Conservation (phyloP, 352 stramenopile genomes). For the Phytophthora pisi region DNA sequence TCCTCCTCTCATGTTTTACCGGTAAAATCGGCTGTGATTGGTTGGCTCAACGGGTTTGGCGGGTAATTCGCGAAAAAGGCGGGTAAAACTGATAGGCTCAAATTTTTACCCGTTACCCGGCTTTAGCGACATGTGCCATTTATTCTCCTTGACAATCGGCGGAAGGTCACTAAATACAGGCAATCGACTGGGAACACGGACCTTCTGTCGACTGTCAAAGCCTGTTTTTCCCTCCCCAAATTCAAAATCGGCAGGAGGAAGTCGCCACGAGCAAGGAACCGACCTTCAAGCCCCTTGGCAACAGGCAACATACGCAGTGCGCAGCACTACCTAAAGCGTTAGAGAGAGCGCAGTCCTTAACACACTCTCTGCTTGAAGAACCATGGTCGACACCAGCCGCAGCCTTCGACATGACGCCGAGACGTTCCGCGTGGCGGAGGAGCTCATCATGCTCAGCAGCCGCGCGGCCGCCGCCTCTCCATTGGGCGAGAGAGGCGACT, state of each 20-base stretch:
- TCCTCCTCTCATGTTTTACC: no score
- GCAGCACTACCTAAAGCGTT: not conserved
- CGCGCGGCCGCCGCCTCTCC: constrained; percentile 15
- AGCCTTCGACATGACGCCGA: constrained; percentile 56
- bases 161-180: constrained; percentile 14
- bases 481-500: constrained; percentile 21
- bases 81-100: constrained; percentile 20
- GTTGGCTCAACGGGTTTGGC: constrained; percentile 16
- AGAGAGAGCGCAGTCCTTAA: not conserved
- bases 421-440: constrained; percentile 76
- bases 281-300: constrained; percentile 35
- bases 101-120: constrained; percentile 5
- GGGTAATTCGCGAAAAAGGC: constrained; percentile 26
- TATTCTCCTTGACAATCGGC: not conserved
- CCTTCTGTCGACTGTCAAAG: constrained; percentile 1
- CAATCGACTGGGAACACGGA: not conserved
- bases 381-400: constrained; percentile 41
- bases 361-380: not conserved
- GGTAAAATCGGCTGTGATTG: not conserved
- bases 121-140: constrained; percentile 3
- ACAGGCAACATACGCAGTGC: not conserved
- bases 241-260: constrained; percentile 52
- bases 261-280: constrained; percentile 34
- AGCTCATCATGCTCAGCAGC: constrained; percentile 79
- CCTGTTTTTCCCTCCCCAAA: constrained; percentile 21